Conservation (phyloP, 2,329 filamentous ascomycete species). For the Fusarium begoniae region DNA sequence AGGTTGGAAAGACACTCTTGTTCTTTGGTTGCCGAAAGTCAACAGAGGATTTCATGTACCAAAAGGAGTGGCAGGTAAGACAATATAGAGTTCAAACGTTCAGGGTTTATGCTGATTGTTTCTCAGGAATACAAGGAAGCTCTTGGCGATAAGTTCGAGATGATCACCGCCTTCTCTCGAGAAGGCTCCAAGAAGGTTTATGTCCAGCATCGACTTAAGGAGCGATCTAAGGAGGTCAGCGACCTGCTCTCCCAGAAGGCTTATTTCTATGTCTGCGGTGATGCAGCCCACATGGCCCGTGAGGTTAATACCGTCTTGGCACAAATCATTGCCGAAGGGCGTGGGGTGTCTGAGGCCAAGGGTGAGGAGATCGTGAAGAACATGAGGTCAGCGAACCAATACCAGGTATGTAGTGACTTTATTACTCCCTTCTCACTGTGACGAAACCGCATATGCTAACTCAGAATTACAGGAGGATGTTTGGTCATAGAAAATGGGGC, state of each 20-base stretch:
- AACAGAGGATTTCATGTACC: conserved; percentile 92
- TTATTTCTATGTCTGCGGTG: conserved; percentile 98
- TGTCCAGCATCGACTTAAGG: conserved; percentile 91
- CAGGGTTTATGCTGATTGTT: conserved; percentile 36
- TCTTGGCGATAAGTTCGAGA: conserved; percentile 87
- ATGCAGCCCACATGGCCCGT: conserved; percentile 95
- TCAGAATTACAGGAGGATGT: conserved; percentile 68
- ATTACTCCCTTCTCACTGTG: neutral
- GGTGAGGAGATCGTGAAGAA: conserved; percentile 96
- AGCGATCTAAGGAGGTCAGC: conserved; percentile 85
- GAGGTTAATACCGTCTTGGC: conserved; percentile 89
- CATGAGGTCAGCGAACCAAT: conserved; percentile 94
- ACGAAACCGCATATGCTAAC: conserved; percentile 23
- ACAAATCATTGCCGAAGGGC: conserved; percentile 86
- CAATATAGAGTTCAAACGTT: neutral
- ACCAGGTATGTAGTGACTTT: conserved; percentile 73
- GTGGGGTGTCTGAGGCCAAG: conserved; percentile 84
- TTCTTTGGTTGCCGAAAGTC: conserved; percentile 95
- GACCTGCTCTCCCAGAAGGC: conserved; percentile 86
- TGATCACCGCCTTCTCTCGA: conserved; percentile 96
- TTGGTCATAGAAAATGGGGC: conserved; percentile 64
- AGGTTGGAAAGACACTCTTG: conserved; percentile 85
- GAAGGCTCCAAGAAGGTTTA: conserved; percentile 90
- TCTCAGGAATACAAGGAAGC: conserved; percentile 80
- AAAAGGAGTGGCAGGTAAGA: conserved; percentile 90